Base-by-base conservation (phyloP, 805 yeast species). In the Zygosaccharomyces gambellarensis region DNA sequence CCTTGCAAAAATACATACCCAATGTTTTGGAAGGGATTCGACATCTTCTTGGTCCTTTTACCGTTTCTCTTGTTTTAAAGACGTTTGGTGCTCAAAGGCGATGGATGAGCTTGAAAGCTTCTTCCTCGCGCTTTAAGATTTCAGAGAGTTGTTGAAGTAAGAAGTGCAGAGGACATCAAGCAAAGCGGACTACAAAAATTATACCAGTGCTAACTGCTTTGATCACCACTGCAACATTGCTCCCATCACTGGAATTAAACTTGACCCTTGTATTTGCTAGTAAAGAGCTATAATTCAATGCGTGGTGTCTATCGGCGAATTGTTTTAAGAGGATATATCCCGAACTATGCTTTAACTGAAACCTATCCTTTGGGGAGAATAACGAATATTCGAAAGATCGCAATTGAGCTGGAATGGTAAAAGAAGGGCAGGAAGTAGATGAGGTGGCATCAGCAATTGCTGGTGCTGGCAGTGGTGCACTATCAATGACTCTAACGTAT, bases 391-490 rank as follows among this genome's bases (percentile, higher is more conserved):
- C 10, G 7, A 12, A 31, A 25, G 14, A 12, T 29, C n/a, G 11
- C 3, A 34, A 14, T 34, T 11, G 14, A 31, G 7, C 12, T 31
- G 17, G 28, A 22, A 53, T 47, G 50, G 36, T 55, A 39, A 22
- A 34, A 6, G 34, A 45, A 39, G 34, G 41, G 25, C 51, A 59
- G 21, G 51, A 55, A 22, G 57, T 48, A 8, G 58, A 52, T 28
- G 62, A 55, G 39, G 55, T 87, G 32, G 89, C 94, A 11, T 97
- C 90, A 63, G 97, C 97, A n/a, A 68, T 90, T 9, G 86, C 96
- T 5, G 98, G 97, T 9, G 96, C 96, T 31, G 84, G 90, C 5
- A 96, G 96, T 25, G 97, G 97, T 11, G 90, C 92, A 21, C 76
- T 88, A 27, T 80, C 96, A 2, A 85, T 89, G 84, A 78, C 84